Conservation (phyloP, 1,139 yeast genomes). For the Pichia norvegensis region DNA sequence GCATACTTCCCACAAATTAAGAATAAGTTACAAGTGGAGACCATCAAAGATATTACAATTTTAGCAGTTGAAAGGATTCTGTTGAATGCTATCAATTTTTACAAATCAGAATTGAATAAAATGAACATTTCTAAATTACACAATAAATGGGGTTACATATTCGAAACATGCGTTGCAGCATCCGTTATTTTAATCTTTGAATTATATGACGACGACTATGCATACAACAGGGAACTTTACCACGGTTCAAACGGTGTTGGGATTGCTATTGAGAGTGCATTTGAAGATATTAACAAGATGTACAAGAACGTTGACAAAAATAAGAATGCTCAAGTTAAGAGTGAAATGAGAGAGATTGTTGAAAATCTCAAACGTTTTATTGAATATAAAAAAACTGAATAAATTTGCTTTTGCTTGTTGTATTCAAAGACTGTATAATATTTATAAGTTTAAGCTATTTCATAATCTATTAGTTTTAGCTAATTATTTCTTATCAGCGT, state of each 20-base stretch:
- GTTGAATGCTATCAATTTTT: conserved; percentile 16
- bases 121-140: conserved; percentile 16
- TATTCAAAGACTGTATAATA: background rate
- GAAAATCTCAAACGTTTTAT: conserved; percentile 67
- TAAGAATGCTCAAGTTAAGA: conserved; percentile 47
- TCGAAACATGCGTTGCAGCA: conserved; percentile 42
- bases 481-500: conserved; percentile 29
- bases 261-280: conserved; percentile 34
- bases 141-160: conserved; percentile 20
- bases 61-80: conserved; percentile 21
- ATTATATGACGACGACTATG: conserved; percentile 69
- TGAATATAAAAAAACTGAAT: conserved; percentile 53
- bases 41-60: conserved; percentile 17
- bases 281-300: conserved; percentile 43
- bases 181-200: conserved; percentile 63
- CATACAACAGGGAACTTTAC: conserved; percentile 63
- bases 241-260: conserved; percentile 46
- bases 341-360: conserved; percentile 61
- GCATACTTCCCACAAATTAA: conserved; percentile 57
- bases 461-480: background rate
- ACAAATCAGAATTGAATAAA: conserved; percentile 12
- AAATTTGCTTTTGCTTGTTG: background rate
- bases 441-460: background rate
- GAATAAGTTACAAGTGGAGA: conserved; percentile 17
- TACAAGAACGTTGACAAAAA: conserved; percentile 65